Evolutionary conservation across 1,139 yeast genomes (phyloP), one percentile per base, ranked within the genome.

Genomic region (Groenewaldozyma auringiensis): DNA sequence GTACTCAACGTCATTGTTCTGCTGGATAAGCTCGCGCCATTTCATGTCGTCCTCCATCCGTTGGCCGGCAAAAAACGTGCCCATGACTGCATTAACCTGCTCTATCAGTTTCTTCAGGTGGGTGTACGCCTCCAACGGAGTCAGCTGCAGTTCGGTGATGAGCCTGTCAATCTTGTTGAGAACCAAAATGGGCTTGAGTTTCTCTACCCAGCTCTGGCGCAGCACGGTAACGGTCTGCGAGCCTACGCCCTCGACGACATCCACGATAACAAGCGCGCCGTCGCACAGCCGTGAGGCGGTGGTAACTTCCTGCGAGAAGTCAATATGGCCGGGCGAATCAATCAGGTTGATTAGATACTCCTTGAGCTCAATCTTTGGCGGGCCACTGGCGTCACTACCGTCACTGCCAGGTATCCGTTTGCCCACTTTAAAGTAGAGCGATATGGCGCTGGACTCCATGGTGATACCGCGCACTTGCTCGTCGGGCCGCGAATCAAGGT

Each of bases 261-360:
- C 98, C 1, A 94, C 96, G 18, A 94, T 70, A 0, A 94, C 94
- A 3, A 94, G 83, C 0, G 97, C 96, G 33, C 97, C 97, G 62
- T 94, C 99, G 67, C 97, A 94, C 42, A 94, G 70, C 59, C 98
- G 74, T 1, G 97, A 87, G 0, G 97, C 95, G 0, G 96, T 85
- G 14, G 96, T 85, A 0, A 94, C 98, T 61, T 94, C 99, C 4
- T 94, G 83, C 1, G 95, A 83, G 62, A 94, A 94, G 65, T 94
- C 99, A 54, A 94, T 88, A 61, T 94, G 99, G 8, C 99, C 99
- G 0, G 99, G 99, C 0, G 97, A 92, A 66, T 94, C 99, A 47
- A 94, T 89, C 58, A 94, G 74, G 59, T 94, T 94, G 62, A 94
- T 83, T 47, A 92, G 70, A 65, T 87, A 86, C 59, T 92, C 96